Evolutionary conservation across 2,329 filamentous ascomycete genomes (phyloP), one percentile per base, ranked within the genome.

Genomic region (Cladosporium sp.): DNA sequence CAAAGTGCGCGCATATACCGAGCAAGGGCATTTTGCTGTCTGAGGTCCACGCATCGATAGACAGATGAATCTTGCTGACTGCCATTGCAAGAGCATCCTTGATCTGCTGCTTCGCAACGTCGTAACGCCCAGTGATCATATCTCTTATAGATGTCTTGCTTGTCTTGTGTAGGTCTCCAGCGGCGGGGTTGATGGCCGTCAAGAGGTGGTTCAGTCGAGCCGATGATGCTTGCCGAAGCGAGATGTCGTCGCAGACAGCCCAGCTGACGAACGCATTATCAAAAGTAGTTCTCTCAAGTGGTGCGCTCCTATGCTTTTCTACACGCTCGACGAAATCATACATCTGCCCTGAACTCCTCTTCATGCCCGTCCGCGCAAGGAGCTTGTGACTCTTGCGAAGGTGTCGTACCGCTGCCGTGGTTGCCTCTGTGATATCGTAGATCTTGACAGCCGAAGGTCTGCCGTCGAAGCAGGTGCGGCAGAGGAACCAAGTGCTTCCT

Each of bases 1-100:
- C 36, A 39, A 46, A 61, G 58, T 48, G 58, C n/a, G 58, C 58
- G 43, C 18, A 28, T 26, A 61, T 39, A n/a, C 58, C 58, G 28
- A 61, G 58, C 18, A 46, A 61, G 58, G 30, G 28, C 14, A 61
- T n/a, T 39, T 58, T 39, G 30, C 36, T 58, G 30, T 58, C 56
- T n/a, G 30, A 36, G 5, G 30, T 58, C 56, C 56, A 58, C 23
- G 30, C 30, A 39, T 58, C 56, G 28, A 58, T 36, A 58, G 30
- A 36, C 18, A 58, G 56, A 39, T 32, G 30, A 25, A 58, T 36
- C 36, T 39, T 32, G 25, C 56, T 58, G 56, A 32, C 30, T 58
- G 56, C 56, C 28, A 49, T 49, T n/a, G 46, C 46, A 25, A 49
- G 46, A n/a, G 18, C 46, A 39, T 13, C 13, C 34, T 39, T 39